Conservation (phyloP, 176 grass and related monocot genomes). For the Coix lacrymajobi region DNA sequence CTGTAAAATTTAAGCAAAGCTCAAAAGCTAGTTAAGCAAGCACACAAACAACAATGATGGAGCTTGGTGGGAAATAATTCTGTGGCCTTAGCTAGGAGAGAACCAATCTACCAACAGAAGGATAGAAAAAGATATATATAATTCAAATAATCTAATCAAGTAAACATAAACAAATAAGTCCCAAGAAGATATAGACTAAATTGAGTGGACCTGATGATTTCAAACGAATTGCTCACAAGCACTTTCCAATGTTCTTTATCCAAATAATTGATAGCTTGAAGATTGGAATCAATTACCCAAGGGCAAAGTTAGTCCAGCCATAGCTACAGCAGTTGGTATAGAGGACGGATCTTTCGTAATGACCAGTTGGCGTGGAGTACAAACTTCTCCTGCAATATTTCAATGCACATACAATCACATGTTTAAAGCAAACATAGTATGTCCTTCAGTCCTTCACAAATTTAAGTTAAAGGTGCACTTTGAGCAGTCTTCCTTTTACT, state of each 20-base stretch:
- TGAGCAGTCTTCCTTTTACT: not conserved
- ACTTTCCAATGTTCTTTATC: not conserved
- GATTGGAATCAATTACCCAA: slow-evolving; percentile 53
- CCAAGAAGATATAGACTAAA: not conserved
- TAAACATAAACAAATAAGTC: not conserved
- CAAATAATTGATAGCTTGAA: slow-evolving; percentile 5
- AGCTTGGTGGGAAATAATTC: not conserved
- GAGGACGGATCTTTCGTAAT: slow-evolving; percentile 66
- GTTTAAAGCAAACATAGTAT: slow-evolving; percentile 17
- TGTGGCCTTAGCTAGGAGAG: slow-evolving; percentile 1
- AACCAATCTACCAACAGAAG: not conserved
- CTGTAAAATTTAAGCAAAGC: not conserved
- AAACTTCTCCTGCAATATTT: slow-evolving; percentile 65
- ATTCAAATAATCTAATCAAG: not conserved
- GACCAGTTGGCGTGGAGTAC: slow-evolving; percentile 69
- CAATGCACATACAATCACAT: slow-evolving; percentile 14
- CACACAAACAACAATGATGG: not conserved
- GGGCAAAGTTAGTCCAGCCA: slow-evolving; percentile 69
- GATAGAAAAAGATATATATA: not conserved
- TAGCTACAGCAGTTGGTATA: slow-evolving; percentile 63
- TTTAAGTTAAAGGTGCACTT: slow-evolving; percentile 1
- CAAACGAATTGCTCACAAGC: not conserved
- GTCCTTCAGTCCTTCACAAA: not conserved
- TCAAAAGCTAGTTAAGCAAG: not conserved
- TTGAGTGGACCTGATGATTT: not conserved